Evolutionary conservation across 2,329 filamentous ascomycete species (phyloP).

Genomic region (Scytalidium lignicola): DNA sequence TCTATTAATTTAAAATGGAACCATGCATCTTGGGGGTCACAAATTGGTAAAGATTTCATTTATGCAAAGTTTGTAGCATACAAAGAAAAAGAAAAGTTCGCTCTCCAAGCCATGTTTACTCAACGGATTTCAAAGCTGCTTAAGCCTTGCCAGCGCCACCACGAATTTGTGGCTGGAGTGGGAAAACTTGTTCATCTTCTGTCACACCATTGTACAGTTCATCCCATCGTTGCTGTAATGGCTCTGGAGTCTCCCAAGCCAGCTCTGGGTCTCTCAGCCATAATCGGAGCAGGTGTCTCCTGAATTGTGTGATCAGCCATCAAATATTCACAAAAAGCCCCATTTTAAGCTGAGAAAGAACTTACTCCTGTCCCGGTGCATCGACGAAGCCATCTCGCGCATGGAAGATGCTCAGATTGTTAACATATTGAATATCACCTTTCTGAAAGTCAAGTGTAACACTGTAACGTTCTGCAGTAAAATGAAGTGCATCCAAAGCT

Average conservation of each 20-base stretch:
- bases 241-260: slow-evolving; percentile 35
- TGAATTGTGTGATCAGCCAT: slow-evolving; percentile 7
- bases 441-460: slow-evolving; percentile 33
- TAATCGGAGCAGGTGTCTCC: slow-evolving; percentile 38
- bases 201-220: slow-evolving; percentile 46
- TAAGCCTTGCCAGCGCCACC: slow-evolving; percentile 4
- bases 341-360: slow-evolving; percentile 1
- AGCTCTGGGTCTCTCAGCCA: slow-evolving; percentile 39
- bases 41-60: too few species aligned
- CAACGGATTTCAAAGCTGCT: not conserved
- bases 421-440: slow-evolving; percentile 40
- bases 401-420: slow-evolving; percentile 44
- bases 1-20: too few species aligned
- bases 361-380: slow-evolving; percentile 27
- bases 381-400: slow-evolving; percentile 38
- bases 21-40: too few species aligned
- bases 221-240: slow-evolving; percentile 40
- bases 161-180: slow-evolving; percentile 47
- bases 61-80: too few species aligned
- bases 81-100: too few species aligned
- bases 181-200: slow-evolving; percentile 48
- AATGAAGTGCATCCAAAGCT: slow-evolving; percentile 40
- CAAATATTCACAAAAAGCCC: not conserved
- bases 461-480: slow-evolving; percentile 32
- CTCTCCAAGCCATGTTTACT: too few species aligned